Conservation (phyloP, 1,284 basidiomycete genomes). For the Coniophora puteana region DNA sequence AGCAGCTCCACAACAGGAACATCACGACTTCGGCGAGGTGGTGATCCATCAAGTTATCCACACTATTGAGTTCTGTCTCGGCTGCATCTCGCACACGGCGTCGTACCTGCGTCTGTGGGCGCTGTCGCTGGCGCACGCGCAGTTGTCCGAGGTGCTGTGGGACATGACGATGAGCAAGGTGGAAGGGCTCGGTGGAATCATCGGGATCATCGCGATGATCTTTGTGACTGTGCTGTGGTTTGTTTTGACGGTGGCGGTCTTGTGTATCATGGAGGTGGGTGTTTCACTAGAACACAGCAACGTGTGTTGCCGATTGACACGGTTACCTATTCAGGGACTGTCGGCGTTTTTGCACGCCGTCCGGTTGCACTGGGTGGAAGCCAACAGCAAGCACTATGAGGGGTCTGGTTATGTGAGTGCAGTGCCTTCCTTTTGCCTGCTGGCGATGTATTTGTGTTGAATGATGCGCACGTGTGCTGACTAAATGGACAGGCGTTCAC, state of each 20-base stretch:
- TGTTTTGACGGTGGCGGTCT: conserved; percentile 65
- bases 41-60: conserved; percentile 97
- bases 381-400: conserved; percentile 95
- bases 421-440: conserved; percentile 18
- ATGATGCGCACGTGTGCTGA: conserved; percentile 27
- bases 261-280: conserved; percentile 93
- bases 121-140: conserved; percentile 95
- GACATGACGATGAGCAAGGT: conserved; percentile 72
- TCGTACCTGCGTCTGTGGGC: conserved; percentile 99
- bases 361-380: conserved; percentile 97
- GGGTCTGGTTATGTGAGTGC: conserved; percentile 81
- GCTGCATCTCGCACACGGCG: conserved; percentile 98
- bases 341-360: conserved; percentile 96
- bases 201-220: conserved; percentile 58
- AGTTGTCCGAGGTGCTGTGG: conserved; percentile 95
- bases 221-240: conserved; percentile 84
- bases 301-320: conserved; percentile 10
- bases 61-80: conserved; percentile 97
- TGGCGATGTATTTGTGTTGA: conserved; percentile 21
- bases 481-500: conserved; percentile 50
- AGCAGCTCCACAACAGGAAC: conserved; percentile 51
- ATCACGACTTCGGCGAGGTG: conserved; percentile 91
- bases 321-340: conserved; percentile 57
- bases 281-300: too few relatives aligned
- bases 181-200: conserved; percentile 53